Conservation (phyloP, 345 rosid genomes). For the Balakata baccata region DNA sequence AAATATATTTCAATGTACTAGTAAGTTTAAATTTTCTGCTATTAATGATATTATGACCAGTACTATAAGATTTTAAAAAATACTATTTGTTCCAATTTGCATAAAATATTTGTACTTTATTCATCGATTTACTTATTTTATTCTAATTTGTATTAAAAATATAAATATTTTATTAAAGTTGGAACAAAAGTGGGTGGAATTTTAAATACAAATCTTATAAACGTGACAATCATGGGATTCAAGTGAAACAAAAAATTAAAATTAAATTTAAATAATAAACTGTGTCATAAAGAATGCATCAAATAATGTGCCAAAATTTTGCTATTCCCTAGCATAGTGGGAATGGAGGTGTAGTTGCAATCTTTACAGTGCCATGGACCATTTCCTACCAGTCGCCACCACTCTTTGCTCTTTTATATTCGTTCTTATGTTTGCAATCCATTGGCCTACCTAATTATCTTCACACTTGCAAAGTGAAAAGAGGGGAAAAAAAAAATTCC, state of each 20-base stretch:
- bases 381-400: background rate
- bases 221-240: background rate
- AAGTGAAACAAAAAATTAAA: background rate
- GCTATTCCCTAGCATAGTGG: background rate
- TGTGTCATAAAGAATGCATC: background rate
- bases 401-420: background rate
- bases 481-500: too few relatives aligned
- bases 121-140: too few relatives aligned
- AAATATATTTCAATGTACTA: too few relatives aligned
- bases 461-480: background rate
- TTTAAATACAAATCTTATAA: too few relatives aligned
- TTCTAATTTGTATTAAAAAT: too few relatives aligned
- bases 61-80: too few relatives aligned
- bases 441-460: background rate
- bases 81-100: too few relatives aligned
- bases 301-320: conserved; percentile 5
- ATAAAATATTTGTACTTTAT: too few relatives aligned
- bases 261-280: background rate
- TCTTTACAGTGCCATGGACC: background rate
- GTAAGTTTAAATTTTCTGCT: too few relatives aligned
- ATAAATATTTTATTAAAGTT: too few relatives aligned
- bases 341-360: background rate
- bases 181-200: too few relatives aligned
- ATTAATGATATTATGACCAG: too few relatives aligned
- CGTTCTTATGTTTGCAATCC: background rate